phyloP scores from a whole-genome alignment of 495 filamentous ascomycete species.

The Penicillium egyptiacum region DNA sequence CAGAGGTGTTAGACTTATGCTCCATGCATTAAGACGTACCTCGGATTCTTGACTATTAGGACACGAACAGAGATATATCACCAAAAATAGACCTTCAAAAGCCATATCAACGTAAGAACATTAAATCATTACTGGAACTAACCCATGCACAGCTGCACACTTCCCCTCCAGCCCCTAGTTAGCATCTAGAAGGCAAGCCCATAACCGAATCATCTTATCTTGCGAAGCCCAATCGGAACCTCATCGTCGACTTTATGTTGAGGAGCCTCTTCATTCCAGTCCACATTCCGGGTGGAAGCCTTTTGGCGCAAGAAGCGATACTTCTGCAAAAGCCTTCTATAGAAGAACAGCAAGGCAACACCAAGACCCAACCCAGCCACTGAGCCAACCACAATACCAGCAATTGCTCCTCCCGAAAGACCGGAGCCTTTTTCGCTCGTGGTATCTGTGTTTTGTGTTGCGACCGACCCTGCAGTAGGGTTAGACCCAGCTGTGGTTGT shows the following conservation, averaged over 20 bases:
- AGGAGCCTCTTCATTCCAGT: not conserved
- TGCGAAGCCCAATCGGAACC: not conserved
- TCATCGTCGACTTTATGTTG: not conserved
- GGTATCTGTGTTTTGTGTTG: not conserved
- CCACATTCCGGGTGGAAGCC: not conserved
- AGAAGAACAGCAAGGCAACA: conserved; percentile 14
- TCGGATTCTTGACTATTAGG: no score
- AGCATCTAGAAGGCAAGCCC: not conserved
- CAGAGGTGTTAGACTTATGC: no score
- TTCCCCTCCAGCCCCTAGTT: not conserved
- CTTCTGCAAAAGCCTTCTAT: not conserved
- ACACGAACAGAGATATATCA: not conserved
- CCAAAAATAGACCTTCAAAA: not conserved
- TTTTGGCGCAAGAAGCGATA: not conserved
- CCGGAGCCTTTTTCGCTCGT: conserved; percentile 12
- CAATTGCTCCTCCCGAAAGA: conserved; percentile 46
- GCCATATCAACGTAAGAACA: not conserved
- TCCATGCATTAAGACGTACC: no score
- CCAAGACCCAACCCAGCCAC: conserved; percentile 36
- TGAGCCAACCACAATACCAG: conserved; percentile 48
- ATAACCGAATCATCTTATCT: not conserved
- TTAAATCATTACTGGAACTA: not conserved
- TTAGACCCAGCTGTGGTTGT: conserved; percentile 3
- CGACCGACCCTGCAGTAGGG: conserved; percentile 6
- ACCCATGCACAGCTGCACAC: not conserved